A percentile compares a stretch with the other conserved stretches of the same genome.
phyloP scores from a whole-genome alignment of 257 asterid genomes.

The Mitragyna speciosa region DNA sequence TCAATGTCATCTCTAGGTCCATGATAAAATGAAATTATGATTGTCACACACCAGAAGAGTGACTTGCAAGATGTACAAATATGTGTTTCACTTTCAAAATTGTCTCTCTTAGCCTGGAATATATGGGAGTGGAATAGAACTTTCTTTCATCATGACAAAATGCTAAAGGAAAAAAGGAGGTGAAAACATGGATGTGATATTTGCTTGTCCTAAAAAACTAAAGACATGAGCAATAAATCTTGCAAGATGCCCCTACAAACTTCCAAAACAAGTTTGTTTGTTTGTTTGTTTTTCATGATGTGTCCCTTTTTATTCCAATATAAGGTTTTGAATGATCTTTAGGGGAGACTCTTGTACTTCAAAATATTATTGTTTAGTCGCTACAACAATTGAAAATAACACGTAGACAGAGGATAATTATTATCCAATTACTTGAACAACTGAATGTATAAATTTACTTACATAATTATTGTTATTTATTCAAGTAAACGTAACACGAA shows the following conservation, averaged over 20 bases:
- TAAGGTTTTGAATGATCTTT: neutral
- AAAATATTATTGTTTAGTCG: neutral
- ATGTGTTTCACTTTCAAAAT: constrained; percentile 6
- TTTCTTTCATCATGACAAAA: neutral
- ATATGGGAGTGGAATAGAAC: neutral
- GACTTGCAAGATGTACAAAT: constrained; percentile 12
- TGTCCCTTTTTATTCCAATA: neutral
- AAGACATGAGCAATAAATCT: neutral
- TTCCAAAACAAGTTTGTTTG: neutral
- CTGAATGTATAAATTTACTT: neutral
- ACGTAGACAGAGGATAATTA: no score
- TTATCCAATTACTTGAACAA: no score
- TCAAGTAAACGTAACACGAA: no score
- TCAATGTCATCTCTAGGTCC: neutral
- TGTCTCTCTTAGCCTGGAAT: constrained; percentile 10
- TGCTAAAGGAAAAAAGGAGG: neutral
- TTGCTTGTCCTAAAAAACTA: neutral
- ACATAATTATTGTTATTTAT: no score
- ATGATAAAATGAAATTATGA: neutral
- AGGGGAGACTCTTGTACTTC: neutral
- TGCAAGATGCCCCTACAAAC: constrained; percentile 8
- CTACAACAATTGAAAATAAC: neutral
- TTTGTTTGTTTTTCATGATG: neutral
- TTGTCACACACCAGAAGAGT: neutral
- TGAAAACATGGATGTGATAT: neutral